phyloP scores from a whole-genome alignment of 768 basidiomycete genomes.

The Suillus luteus region DNA sequence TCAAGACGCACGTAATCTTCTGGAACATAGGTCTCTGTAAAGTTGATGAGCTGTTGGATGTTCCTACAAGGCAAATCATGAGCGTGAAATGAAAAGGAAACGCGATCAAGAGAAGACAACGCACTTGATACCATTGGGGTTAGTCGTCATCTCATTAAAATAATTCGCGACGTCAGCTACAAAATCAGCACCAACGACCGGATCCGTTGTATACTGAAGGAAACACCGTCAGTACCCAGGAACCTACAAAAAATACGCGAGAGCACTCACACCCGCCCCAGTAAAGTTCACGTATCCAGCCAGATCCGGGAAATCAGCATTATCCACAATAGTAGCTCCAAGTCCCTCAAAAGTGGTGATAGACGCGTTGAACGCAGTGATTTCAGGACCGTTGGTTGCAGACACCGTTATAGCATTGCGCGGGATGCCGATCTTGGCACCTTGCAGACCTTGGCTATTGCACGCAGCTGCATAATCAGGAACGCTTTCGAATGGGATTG shows the following conservation, averaged over 20 bases:
- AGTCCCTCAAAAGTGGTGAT: neutral
- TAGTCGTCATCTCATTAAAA: conserved; percentile 8
- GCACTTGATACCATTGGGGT: neutral
- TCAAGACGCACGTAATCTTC: conserved; percentile 4
- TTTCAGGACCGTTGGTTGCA: conserved; percentile 4
- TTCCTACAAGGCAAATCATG: neutral
- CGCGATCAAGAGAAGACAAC: no score
- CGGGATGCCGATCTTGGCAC: conserved; percentile 5
- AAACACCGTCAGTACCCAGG: neutral
- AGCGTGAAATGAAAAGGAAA: neutral
- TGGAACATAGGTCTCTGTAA: neutral
- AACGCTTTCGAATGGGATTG: conserved; percentile 6
- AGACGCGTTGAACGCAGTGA: conserved; percentile 1
- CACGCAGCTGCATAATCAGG: conserved; percentile 4
- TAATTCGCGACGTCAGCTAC: conserved; percentile 1
- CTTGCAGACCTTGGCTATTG: neutral
- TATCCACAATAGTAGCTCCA: conserved; percentile 7
- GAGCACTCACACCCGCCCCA: neutral
- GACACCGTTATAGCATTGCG: conserved; percentile 5
- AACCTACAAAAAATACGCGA: no score
- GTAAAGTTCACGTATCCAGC: conserved; percentile 6
- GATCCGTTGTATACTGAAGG: neutral
- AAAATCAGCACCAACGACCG: conserved; percentile 7
- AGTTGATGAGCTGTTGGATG: conserved; percentile 3
- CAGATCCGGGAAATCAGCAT: conserved; percentile 5